These are phyloP conservation scores for Wallacemonas collosoma DNA, from an alignment of 208 protist genomes.

Conservation along the genomic window DNA sequence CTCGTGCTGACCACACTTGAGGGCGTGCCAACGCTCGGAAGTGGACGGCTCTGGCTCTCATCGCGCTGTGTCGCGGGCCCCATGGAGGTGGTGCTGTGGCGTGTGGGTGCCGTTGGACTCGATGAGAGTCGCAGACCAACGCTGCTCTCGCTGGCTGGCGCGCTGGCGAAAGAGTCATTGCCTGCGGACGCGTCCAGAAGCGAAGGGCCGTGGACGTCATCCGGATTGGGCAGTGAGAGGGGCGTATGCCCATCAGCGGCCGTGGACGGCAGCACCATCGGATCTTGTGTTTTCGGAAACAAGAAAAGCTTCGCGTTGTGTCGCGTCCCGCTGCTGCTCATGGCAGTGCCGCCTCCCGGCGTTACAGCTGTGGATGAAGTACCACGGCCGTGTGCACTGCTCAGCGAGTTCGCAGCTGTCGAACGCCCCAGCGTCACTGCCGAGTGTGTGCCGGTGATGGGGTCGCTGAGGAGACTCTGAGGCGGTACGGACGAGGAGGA, in stretches of 20 bases:
- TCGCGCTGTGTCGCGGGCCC: too few relatives aligned
- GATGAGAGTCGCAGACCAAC: not conserved
- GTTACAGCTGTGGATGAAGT: too few relatives aligned
- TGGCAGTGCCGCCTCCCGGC: not conserved
- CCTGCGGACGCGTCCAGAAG: too few relatives aligned
- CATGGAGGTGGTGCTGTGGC: too few relatives aligned
- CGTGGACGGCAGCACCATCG: not conserved
- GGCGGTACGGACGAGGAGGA: too few relatives aligned
- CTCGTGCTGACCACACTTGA: not conserved
- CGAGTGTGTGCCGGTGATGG: conserved; percentile 5
- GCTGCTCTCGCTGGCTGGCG: too few relatives aligned
- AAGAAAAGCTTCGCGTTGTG: not conserved
- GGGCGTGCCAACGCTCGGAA: not conserved
- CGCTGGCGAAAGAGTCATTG: too few relatives aligned
- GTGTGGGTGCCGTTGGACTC: not conserved
- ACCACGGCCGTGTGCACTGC: not conserved
- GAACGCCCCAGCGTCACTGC: not conserved
- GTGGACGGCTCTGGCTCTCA: not conserved
- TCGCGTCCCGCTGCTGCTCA: not conserved
- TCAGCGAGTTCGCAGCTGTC: not conserved
- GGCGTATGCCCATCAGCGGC: not conserved
- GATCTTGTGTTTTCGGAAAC: not conserved
- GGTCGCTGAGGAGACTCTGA: too few relatives aligned
- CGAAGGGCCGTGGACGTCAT: too few relatives aligned
- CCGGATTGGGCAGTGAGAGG: not conserved